phyloP scores from a whole-genome alignment of 768 basidiomycete genomes.

The Suillus bovinus region DNA sequence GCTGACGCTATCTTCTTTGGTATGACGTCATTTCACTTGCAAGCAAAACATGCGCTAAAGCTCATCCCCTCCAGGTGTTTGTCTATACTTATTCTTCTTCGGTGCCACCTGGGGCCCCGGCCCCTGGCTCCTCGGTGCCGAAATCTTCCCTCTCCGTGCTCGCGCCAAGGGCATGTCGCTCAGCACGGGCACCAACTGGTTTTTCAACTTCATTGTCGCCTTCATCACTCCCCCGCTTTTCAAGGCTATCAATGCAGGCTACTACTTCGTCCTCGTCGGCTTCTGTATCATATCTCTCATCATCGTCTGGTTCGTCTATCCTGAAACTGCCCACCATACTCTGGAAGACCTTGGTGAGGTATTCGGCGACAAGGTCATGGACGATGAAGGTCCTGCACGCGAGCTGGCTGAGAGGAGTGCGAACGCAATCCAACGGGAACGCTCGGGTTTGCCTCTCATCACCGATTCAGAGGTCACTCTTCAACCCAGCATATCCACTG shows the following conservation, averaged over 20 bases:
- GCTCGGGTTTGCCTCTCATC: conserved; percentile 17
- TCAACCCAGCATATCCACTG: not conserved
- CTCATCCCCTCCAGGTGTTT: conserved; percentile 33
- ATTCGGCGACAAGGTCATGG: conserved; percentile 41
- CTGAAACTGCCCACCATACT: conserved; percentile 47
- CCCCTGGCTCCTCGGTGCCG: conserved; percentile 54
- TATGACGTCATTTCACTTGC: conserved; percentile 19
- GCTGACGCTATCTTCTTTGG: conserved; percentile 39
- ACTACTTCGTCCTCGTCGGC: conserved; percentile 52
- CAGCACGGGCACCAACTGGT: conserved; percentile 34
- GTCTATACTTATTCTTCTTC: conserved; percentile 60
- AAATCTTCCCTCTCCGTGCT: conserved; percentile 46
- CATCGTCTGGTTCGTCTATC: conserved; percentile 49
- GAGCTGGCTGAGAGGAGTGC: conserved; percentile 18
- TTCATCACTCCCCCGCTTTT: conserved; percentile 62
- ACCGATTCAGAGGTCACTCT: conserved; percentile 30
- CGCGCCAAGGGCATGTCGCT: conserved; percentile 41
- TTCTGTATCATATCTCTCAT: conserved; percentile 46
- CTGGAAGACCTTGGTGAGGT: conserved; percentile 52
- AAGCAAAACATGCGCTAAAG: conserved; percentile 14
- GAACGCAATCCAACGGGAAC: conserved; percentile 11
- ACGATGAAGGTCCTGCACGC: conserved; percentile 24
- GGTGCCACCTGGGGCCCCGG: conserved; percentile 58
- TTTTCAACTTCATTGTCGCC: conserved; percentile 42
- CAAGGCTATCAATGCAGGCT: conserved; percentile 44